Conservation (phyloP, 352 stramenopile genomes). For the Globisporangium nodosum region DNA sequence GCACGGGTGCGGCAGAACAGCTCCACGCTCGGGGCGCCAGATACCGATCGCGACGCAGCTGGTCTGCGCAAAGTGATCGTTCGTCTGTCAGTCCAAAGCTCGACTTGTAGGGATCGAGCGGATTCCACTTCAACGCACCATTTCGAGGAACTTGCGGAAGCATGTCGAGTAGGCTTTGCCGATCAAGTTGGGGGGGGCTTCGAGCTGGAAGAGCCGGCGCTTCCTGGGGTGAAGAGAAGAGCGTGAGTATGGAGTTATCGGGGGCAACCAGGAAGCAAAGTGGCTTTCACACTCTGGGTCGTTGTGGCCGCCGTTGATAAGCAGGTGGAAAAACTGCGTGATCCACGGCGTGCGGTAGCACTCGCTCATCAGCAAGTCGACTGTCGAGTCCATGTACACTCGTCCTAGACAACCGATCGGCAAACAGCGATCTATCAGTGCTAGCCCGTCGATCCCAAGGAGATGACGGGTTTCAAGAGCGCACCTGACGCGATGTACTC, state of each 20-base stretch:
- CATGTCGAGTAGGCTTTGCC: constrained; percentile 46
- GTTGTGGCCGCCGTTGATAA: constrained; percentile 54
- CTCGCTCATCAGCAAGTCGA: constrained; percentile 73
- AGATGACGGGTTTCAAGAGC: not conserved
- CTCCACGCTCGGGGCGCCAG: constrained; percentile 46
- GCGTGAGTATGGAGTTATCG: not conserved
- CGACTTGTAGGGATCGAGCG: not conserved
- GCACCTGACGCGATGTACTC: constrained; percentile 66
- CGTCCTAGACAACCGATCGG: constrained; percentile 20
- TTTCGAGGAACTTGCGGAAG: constrained; percentile 71
- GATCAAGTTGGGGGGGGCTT: constrained; percentile 42
- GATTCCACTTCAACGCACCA: constrained; percentile 21
- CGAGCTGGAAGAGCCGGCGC: constrained; percentile 61
- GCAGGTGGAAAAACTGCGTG: constrained; percentile 54
- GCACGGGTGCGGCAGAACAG: constrained; percentile 58
- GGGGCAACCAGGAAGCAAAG: not conserved
- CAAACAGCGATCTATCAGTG: not conserved
- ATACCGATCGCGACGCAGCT: constrained; percentile 57
- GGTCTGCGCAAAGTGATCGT: constrained; percentile 17
- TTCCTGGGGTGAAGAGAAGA: constrained; percentile 22
- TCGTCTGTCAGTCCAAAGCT: not conserved
- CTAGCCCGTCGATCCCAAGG: not conserved
- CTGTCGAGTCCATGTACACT: constrained; percentile 68
- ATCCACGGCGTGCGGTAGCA: constrained; percentile 76
- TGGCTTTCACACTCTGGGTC: constrained; percentile 41